Base-by-base conservation (phyloP, 2,329 filamentous ascomycete genomes). In the Trichophyton simii region DNA sequence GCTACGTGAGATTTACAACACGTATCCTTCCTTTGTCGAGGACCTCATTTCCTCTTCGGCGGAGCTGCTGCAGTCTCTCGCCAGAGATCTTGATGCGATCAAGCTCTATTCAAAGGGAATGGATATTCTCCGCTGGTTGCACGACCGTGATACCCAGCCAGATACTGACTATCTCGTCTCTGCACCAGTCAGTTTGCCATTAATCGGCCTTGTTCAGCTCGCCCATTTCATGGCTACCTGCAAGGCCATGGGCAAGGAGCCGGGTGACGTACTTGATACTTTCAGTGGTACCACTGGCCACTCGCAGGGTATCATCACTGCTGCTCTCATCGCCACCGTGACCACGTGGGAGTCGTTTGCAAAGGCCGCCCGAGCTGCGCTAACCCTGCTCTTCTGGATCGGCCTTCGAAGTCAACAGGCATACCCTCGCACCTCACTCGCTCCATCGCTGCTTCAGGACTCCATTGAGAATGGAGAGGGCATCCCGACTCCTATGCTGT, bases 31-130 rank as follows among this genome's bases (percentile, higher is more conserved):
- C 31, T 95, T 99, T 67, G 85, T 96, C 3, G 87, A 89, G 67
- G 90, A 95, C 66, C 85, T 97, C 66, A 83, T 99, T 70, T 82
- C 82, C 31, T 83, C 85, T 25, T 87, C 91, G 6, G 91, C 94
- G 13, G 87, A 95, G 70, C 85, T 95, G 60, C 83, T 99, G n/a
- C 90, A 92, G 72, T 86, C 80, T 28, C 82, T 99, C 48, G 87
- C 91, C 41, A 85, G 87, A 67, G 87, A 96, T 71, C 84, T 91
- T 11, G 84, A 87, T 67, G 91, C 91, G 1, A 91, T 91, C 77
- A 99, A 99, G 82, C 86, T 96, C 65, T 99, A 96, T 75, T 84
- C 91, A 63, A 97, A 99, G 77, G 94, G 94, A n/a, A 79, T 99
- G 63, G 92, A 99, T 76, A 83, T 99, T 68, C 86, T 97, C 81